These are phyloP conservation scores for Acanthamoeba royreba DNA, from an alignment of 208 protist species.

Conservation along the genomic window DNA sequence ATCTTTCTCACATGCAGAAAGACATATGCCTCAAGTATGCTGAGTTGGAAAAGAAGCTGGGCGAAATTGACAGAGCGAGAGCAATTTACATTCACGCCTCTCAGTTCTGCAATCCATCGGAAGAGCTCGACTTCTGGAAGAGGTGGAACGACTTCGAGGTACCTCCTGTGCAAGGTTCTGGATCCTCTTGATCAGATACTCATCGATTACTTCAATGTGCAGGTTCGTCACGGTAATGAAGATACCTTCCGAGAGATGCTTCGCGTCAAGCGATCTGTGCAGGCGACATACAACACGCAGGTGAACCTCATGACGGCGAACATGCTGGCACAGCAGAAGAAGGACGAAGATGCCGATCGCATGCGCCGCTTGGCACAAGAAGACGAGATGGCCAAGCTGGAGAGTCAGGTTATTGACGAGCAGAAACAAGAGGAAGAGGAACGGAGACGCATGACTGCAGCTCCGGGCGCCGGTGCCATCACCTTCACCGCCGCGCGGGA, in stretches of 20 bases:
- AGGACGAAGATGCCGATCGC: background rate
- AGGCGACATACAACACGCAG: constrained; percentile 62
- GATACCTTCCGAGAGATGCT: constrained; percentile 92
- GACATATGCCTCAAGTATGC: constrained; percentile 83
- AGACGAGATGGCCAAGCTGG: constrained; percentile 1
- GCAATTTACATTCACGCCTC: constrained; percentile 82
- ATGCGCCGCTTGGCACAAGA: background rate
- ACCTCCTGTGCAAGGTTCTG: background rate
- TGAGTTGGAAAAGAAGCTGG: constrained; percentile 84
- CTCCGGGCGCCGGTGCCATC: background rate
- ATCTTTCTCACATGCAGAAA: background rate
- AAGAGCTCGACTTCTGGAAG: constrained; percentile 20
- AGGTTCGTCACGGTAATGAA: constrained; percentile 88
- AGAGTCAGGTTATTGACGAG: background rate
- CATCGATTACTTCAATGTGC: background rate
- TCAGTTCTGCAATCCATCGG: constrained; percentile 82
- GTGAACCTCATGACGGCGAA: constrained; percentile 31
- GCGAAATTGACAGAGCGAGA: constrained; percentile 89
- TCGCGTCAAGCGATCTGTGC: constrained; percentile 82
- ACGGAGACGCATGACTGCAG: background rate
- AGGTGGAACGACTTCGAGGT: constrained; percentile 30
- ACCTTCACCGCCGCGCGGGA: background rate
- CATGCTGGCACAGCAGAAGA: constrained; percentile 16
- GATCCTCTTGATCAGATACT: too few species aligned
- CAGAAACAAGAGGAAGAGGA: background rate